Conservation (phyloP, 164 flowering plant species). For the Pachysandra terminalis region DNA sequence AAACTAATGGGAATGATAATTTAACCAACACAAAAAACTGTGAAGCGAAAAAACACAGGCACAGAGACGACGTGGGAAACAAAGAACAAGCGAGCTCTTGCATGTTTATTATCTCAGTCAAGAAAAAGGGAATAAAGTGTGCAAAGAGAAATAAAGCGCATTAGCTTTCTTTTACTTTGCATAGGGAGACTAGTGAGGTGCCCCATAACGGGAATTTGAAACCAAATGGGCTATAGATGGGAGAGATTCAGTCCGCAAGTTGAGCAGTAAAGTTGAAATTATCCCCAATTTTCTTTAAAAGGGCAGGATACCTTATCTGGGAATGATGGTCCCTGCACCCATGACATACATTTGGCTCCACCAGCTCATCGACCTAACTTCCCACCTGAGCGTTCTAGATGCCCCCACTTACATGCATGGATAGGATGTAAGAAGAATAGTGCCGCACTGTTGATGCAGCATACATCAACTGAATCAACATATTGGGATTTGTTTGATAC, state of each 20-base stretch:
- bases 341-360: no score
- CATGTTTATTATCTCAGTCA: background rate
- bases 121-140: slow-evolving; percentile 9
- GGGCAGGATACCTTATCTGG: no score
- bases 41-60: background rate
- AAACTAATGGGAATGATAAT: background rate
- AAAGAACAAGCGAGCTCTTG: background rate
- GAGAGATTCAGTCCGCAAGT: background rate
- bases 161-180: slow-evolving; percentile 2
- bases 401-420: no score
- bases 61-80: background rate
- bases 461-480: no score
- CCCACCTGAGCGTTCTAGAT: no score
- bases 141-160: slow-evolving; percentile 2
- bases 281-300: no score
- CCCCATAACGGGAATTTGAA: background rate
- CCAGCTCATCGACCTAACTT: no score
- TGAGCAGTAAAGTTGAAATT: background rate
- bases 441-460: no score
- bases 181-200: background rate
- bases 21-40: slow-evolving; percentile 2
- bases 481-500: no score
- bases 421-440: no score
- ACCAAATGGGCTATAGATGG: background rate
- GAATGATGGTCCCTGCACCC: no score